These are phyloP conservation scores for Apiotrichum gamsii DNA, from an alignment of 1,284 basidiomycete species.

Conservation along the genomic window DNA sequence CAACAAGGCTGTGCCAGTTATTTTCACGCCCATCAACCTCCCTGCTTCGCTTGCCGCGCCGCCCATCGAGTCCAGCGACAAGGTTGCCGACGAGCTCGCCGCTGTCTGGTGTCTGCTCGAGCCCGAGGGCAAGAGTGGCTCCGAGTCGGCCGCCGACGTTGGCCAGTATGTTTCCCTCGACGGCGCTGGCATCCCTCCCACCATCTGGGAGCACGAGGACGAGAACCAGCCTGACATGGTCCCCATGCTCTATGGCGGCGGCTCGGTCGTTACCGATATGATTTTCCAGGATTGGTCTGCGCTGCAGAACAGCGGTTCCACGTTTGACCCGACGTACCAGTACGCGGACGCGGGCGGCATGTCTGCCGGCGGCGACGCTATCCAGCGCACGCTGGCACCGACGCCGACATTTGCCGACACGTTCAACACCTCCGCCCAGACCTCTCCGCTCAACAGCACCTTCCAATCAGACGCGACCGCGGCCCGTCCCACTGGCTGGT, in stretches of 20 bases:
- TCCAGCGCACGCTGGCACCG: neutral
- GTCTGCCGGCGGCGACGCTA: neutral
- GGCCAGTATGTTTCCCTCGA: no score
- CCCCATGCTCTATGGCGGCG: neutral
- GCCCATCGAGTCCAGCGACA: no score
- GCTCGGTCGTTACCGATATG: neutral
- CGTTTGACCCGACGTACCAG: neutral
- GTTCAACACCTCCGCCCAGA: neutral
- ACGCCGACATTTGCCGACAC: neutral
- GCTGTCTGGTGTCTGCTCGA: constrained; percentile 19
- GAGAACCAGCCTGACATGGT: no score
- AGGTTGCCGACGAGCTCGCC: constrained; percentile 7
- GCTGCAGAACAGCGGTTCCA: neutral
- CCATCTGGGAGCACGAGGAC: no score
- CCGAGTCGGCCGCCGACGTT: no score
- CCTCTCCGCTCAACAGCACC: neutral
- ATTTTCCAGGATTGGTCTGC: neutral
- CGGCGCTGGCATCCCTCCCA: no score
- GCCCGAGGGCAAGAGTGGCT: neutral
- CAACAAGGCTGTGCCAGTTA: no score
- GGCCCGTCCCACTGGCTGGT: no score
- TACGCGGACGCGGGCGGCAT: neutral
- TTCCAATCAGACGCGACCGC: no score
- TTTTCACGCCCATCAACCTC: no score
- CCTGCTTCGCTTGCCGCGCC: no score